phyloP scores from a whole-genome alignment of 2,329 filamentous ascomycete species.

The Fusarium sarcochroum region DNA sequence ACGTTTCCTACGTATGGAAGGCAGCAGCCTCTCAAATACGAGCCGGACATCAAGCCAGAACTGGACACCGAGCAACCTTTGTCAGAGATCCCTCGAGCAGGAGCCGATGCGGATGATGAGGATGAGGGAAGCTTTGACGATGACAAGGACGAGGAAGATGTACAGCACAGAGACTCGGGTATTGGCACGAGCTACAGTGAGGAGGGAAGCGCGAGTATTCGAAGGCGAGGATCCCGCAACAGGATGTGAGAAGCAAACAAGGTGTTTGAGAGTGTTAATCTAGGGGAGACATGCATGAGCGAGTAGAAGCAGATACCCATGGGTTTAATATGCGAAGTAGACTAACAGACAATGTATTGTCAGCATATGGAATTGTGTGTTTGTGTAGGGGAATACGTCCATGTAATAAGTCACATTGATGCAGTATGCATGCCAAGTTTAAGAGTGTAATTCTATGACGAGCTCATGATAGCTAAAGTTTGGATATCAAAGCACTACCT shows the following conservation, averaged over 20 bases:
- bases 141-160: conserved; percentile 50
- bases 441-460: conserved; percentile 37
- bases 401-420: conserved; percentile 2
- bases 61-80: conserved; percentile 48
- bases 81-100: conserved; percentile 53
- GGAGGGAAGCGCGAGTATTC: conserved; percentile 51
- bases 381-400: conserved; percentile 1
- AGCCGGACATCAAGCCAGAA: conserved; percentile 56
- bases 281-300: conserved; percentile 10
- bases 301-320: conserved; percentile 26
- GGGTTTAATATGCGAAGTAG: not conserved
- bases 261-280: conserved; percentile 5
- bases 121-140: conserved; percentile 55
- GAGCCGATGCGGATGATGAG: conserved; percentile 64
- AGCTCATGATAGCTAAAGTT: conserved; percentile 28
- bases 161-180: conserved; percentile 60
- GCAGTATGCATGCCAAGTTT: conserved; percentile 5
- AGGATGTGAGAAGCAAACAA: conserved; percentile 19
- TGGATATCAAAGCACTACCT: not conserved
- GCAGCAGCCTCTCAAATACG: conserved; percentile 59
- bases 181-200: conserved; percentile 69
- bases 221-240: conserved; percentile 51
- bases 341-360: conserved; percentile 8
- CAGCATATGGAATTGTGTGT: not conserved
- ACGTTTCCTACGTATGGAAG: conserved; percentile 61